Conservation (phyloP, 305 asterid species). For the Solanum hybrid region DNA sequence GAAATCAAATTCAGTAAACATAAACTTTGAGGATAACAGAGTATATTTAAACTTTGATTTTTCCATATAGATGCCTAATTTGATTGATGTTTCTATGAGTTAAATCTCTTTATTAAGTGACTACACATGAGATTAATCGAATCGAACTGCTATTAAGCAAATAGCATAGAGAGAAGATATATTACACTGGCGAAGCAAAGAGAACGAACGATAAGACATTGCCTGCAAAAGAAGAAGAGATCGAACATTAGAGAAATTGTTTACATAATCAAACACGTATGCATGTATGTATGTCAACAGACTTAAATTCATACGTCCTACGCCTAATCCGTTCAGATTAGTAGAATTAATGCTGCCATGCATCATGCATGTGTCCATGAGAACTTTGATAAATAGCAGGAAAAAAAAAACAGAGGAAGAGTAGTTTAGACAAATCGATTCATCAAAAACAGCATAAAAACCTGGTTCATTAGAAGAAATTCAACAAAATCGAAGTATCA, state of each 20-base stretch:
- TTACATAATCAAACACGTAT: neutral
- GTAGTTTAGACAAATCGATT: neutral
- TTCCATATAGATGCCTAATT: neutral
- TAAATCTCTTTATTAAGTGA: neutral
- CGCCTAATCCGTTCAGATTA: neutral
- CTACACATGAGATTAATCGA: neutral
- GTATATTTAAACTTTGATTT: neutral
- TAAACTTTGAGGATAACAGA: neutral
- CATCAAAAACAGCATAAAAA: neutral
- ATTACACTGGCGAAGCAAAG: constrained; percentile 49
- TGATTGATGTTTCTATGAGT: neutral
- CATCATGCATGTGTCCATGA: neutral
- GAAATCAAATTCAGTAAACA: neutral
- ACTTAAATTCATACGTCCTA: neutral
- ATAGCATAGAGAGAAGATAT: neutral
- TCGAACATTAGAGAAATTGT: neutral
- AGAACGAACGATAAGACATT: constrained; percentile 40
- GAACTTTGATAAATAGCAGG: neutral
- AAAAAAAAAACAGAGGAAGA: neutral
- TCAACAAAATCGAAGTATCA: too few species aligned
- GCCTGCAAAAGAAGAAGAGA: constrained; percentile 30
- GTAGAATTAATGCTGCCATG: neutral
- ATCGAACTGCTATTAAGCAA: neutral
- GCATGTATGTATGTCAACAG: neutral
- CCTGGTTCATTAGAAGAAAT: neutral